These are phyloP conservation scores for Helicocarpus griseus DNA, from an alignment of 2,329 filamentous ascomycete species.

Conservation along the genomic window DNA sequence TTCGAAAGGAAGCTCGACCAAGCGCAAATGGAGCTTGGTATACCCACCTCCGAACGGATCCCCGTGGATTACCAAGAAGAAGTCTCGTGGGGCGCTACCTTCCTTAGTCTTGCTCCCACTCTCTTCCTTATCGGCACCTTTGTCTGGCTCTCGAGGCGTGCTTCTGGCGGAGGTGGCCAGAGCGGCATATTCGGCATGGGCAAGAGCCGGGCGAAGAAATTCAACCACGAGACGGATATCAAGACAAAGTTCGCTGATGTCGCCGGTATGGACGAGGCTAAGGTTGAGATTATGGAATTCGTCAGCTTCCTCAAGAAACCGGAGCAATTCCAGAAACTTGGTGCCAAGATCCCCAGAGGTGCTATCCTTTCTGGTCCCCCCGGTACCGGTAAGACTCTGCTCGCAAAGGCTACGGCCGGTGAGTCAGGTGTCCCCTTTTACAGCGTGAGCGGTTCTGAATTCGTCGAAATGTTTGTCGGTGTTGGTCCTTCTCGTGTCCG, in stretches of 20 bases:
- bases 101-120: slow-evolving; percentile 79
- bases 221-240: slow-evolving; percentile 93
- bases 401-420: slow-evolving; percentile 94
- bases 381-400: slow-evolving; percentile 93
- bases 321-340: slow-evolving; percentile 81
- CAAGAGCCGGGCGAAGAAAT: slow-evolving; percentile 90
- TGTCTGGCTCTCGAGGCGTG: slow-evolving; percentile 68
- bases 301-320: slow-evolving; percentile 94
- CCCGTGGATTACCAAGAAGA: slow-evolving; percentile 80
- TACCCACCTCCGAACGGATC: slow-evolving; percentile 80
- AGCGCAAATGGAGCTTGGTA: slow-evolving; percentile 77
- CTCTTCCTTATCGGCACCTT: slow-evolving; percentile 76
- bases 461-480: slow-evolving; percentile 99
- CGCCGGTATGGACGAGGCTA: slow-evolving; percentile 96
- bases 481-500: slow-evolving; percentile 92
- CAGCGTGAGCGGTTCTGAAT: slow-evolving; percentile 96
- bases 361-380: slow-evolving; percentile 96
- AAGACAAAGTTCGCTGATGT: slow-evolving; percentile 97
- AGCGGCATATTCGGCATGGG: slow-evolving; percentile 91
- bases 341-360: slow-evolving; percentile 94
- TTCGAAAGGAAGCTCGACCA: slow-evolving; percentile 85
- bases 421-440: slow-evolving; percentile 97
- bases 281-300: slow-evolving; percentile 98
- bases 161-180: slow-evolving; percentile 54
- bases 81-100: slow-evolving; percentile 58